These are phyloP conservation scores for Orychophragmus violaceus DNA, from an alignment of 345 rosid genomes.

Conservation along the genomic window DNA sequence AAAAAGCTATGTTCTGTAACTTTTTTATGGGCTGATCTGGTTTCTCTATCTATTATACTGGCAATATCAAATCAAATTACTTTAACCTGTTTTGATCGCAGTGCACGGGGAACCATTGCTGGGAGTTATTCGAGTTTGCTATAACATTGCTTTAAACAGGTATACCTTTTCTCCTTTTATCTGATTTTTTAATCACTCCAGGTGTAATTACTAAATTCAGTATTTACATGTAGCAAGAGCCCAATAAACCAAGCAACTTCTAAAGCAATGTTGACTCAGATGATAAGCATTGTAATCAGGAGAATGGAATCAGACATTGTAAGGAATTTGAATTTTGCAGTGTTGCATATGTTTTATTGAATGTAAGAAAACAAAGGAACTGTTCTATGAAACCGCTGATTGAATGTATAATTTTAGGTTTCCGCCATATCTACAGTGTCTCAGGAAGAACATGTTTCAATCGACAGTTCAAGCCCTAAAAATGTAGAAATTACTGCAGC, in stretches of 20 bases:
- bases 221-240: constrained; percentile 79
- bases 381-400: constrained; percentile 19
- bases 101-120: constrained; percentile 97
- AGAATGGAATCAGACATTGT: constrained; percentile 97
- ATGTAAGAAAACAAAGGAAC: constrained; percentile 11
- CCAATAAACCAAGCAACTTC: constrained; percentile 96
- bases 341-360: constrained; percentile 3
- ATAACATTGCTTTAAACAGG: constrained; percentile 97
- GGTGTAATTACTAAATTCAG: constrained; percentile 25
- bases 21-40: background rate
- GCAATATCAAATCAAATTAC: background rate
- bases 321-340: constrained; percentile 24
- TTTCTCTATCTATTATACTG: background rate
- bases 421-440: constrained; percentile 46
- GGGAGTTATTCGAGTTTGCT: constrained; percentile 94
- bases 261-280: constrained; percentile 98
- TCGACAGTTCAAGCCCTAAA: constrained; percentile 40
- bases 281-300: constrained; percentile 87
- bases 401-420: constrained; percentile 47
- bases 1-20: constrained; percentile 16
- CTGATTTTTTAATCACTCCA: constrained; percentile 11
- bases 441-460: constrained; percentile 45
- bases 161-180: constrained; percentile 24
- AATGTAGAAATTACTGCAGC: constrained; percentile 45
- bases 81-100: constrained; percentile 33